Evolutionary conservation across 176 grass and related monocot species (phyloP).

Genomic region (Oropetium thomaeum): DNA sequence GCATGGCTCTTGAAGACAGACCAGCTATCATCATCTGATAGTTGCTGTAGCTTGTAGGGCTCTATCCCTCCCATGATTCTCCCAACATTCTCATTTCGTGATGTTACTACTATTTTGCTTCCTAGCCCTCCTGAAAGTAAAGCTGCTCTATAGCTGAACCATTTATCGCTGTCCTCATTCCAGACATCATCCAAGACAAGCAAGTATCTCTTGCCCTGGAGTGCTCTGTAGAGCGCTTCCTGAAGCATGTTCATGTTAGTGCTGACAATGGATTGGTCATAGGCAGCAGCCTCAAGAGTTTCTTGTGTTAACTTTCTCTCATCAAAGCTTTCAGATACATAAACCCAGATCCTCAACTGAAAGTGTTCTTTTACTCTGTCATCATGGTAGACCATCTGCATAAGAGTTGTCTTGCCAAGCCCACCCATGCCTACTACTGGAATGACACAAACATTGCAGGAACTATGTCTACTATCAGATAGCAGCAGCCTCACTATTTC

Average conservation of each 20-base stretch:
- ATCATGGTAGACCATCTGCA: conserved; percentile 60
- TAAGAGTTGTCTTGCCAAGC: conserved; percentile 70
- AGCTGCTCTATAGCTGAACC: conserved; percentile 58
- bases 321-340: conserved; percentile 62
- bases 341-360: conserved; percentile 55
- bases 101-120: conserved; percentile 77
- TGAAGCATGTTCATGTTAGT: conserved; percentile 74
- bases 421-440: conserved; percentile 68
- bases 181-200: conserved; percentile 83
- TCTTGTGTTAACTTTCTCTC: conserved; percentile 62
- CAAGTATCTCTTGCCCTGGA: conserved; percentile 60
- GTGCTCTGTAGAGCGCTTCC: conserved; percentile 41
- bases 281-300: conserved; percentile 53
- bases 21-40: conserved; percentile 64
- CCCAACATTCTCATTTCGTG: conserved; percentile 57
- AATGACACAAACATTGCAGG: conserved; percentile 50
- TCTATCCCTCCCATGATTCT: conserved; percentile 52
- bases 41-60: conserved; percentile 47
- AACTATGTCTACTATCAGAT: conserved; percentile 40
- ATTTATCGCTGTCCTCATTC: conserved; percentile 69
- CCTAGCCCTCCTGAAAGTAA: conserved; percentile 55
- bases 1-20: conserved; percentile 58
- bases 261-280: conserved; percentile 46
- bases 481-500: conserved; percentile 53
- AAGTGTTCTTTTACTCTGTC: conserved; percentile 56